Percentiles rank a stretch among this genome's conserved stretches.
phyloP scores from a whole-genome alignment of 2,329 filamentous ascomycete genomes.

The Tolypocladium cylindrosporum region DNA sequence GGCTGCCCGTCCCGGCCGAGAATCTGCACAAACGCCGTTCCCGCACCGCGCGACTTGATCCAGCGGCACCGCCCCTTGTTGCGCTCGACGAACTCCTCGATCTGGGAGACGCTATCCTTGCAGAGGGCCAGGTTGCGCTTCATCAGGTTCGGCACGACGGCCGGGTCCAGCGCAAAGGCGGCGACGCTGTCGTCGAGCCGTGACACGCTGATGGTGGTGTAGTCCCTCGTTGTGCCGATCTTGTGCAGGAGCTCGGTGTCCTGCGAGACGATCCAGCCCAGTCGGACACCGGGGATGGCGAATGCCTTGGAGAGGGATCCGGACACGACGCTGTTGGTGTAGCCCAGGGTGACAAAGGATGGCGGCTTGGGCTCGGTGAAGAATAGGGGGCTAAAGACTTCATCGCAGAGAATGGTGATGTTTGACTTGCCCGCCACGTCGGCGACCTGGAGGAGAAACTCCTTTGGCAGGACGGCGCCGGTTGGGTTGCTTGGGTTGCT shows the following conservation, averaged over 20 bases:
- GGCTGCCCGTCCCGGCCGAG: background rate
- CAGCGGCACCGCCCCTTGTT: background rate
- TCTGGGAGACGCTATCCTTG: background rate
- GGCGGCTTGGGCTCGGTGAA: slow-evolving; percentile 54
- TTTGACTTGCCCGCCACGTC: slow-evolving; percentile 50
- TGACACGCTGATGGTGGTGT: slow-evolving; percentile 81
- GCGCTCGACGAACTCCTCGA: slow-evolving; percentile 1
- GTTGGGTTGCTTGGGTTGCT: slow-evolving; percentile 82
- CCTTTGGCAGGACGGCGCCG: slow-evolving; percentile 56
- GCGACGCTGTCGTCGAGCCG: slow-evolving; percentile 73
- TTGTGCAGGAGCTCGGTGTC: slow-evolving; percentile 51
- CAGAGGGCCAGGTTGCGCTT: slow-evolving; percentile 36
- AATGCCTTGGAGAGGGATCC: slow-evolving; percentile 83
- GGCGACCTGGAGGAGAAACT: slow-evolving; percentile 50
- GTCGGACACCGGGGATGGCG: slow-evolving; percentile 67
- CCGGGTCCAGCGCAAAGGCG: slow-evolving; percentile 55
- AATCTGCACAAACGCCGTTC: slow-evolving; percentile 1
- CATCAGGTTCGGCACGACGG: slow-evolving; percentile 30
- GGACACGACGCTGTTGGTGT: slow-evolving; percentile 60
- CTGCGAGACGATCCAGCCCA: slow-evolving; percentile 73
- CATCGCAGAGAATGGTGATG: slow-evolving; percentile 64
- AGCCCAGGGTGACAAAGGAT: slow-evolving; percentile 55
- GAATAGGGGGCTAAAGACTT: slow-evolving; percentile 79
- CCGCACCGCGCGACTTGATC: background rate
- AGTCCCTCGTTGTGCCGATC: slow-evolving; percentile 59